phyloP scores from a whole-genome alignment of 1,284 basidiomycete genomes.

The Mycosarcoma maydis region DNA sequence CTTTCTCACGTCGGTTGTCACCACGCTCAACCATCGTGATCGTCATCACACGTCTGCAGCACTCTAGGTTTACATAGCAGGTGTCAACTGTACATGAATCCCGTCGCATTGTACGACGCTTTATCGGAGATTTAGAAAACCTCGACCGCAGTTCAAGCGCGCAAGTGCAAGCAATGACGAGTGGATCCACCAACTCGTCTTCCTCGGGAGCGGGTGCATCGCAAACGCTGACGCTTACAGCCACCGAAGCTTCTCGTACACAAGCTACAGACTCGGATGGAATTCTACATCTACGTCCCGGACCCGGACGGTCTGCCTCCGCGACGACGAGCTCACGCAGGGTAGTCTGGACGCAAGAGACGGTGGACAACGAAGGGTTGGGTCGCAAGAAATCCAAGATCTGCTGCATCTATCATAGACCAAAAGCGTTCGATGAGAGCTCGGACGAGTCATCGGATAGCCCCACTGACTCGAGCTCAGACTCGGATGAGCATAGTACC shows the following conservation, averaged over 20 bases:
- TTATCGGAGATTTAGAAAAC: too few relatives aligned
- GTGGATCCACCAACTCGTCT: background rate
- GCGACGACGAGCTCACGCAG: background rate
- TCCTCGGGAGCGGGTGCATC: conserved; percentile 11
- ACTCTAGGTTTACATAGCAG: too few relatives aligned
- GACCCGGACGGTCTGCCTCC: background rate
- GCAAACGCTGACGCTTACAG: conserved; percentile 18
- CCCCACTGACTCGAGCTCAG: background rate
- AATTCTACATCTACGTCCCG: conserved; percentile 22
- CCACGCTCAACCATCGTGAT: too few relatives aligned
- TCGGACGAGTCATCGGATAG: conserved; percentile 36
- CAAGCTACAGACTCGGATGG: conserved; percentile 1
- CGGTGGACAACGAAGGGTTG: conserved; percentile 61
- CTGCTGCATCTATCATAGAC: conserved; percentile 66
- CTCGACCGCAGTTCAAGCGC: background rate
- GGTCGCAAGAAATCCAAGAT: conserved; percentile 63
- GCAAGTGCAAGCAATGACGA: background rate
- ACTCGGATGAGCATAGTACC: background rate
- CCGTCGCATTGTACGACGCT: too few relatives aligned
- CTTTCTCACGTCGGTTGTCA: too few relatives aligned
- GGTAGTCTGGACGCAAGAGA: conserved; percentile 61
- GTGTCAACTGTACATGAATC: too few relatives aligned
- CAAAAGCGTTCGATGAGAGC: conserved; percentile 60
- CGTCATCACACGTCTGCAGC: too few relatives aligned
- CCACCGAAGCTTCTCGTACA: background rate